Evolutionary conservation across 805 yeast genomes (phyloP), one percentile per base, ranked within the genome.

Genomic region (Yamadazyma akitaensis): DNA sequence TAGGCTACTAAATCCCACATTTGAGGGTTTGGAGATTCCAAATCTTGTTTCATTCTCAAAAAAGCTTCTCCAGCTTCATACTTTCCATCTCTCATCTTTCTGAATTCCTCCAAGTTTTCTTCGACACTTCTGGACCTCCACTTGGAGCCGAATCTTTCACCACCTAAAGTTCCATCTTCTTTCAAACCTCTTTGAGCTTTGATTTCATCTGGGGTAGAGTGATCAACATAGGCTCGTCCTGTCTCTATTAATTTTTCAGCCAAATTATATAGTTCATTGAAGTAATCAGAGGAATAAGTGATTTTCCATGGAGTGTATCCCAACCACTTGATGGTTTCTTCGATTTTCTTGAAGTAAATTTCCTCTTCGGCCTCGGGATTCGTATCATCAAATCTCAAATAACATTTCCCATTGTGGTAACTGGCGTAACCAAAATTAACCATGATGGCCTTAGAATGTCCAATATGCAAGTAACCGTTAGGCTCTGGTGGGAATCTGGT

Each of bases 1-100:
- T 94, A 94, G 11, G 99, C 99, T 51, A 94, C 94, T 54, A 94
- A 77, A 70, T 94, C 99, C 99, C 99, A 94, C 99, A 94, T 94
- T 72, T 94, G 99, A 14, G 99, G 99, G 53, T 88, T 87, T 53
- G 97, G 96, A 14, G 94, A 86, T 8, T 67, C 63, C 53, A 94
- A 72, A 61, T 94, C 96, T 75, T 89, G 97, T 65, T 92, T 92
- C 98, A 94, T 94, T 72, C 99, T 85, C 63, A 94, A 76, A 10
- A 90, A 89, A 26, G 96, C 98, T 67, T 88, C 88, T 54, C 98
- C 98, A 36, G 90, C 90, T 55, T 79, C 75, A 70, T 85, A 94
- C 53, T 75, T 73, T 37, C 99, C 99, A 60, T 89, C 89, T 61
- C 85, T 81, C 99, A 94, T 94, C 48, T 79, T 83, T 64, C 96